Evolutionary conservation across 2,329 filamentous ascomycete species (phyloP).

Genomic region (Colletotrichum tanaceti): DNA sequence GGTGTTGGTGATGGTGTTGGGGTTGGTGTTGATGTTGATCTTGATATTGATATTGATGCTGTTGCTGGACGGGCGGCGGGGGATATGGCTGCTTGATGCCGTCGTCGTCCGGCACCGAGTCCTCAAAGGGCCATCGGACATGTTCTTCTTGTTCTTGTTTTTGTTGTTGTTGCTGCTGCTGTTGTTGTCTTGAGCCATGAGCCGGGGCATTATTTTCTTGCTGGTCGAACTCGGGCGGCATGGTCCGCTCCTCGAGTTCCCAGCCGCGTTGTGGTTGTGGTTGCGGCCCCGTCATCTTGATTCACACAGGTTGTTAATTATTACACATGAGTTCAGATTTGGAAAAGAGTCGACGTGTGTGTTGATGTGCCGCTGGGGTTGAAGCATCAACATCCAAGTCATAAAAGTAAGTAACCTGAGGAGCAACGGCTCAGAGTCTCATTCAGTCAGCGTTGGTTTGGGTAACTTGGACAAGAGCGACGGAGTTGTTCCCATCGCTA

Average conservation of each 20-base stretch:
- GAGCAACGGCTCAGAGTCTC: no score
- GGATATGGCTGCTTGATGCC: conserved; percentile 10
- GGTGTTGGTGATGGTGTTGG: no score
- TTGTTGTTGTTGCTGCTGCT: no score
- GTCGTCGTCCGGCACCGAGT: background rate
- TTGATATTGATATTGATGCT: no score
- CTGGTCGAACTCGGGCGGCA: background rate
- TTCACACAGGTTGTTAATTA: no score
- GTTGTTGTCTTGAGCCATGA: no score
- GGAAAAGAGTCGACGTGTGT: background rate
- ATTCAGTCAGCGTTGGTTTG: background rate
- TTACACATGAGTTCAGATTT: background rate
- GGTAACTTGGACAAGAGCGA: conserved; percentile 7
- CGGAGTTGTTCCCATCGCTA: background rate
- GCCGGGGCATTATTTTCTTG: no score
- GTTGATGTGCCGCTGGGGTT: no score
- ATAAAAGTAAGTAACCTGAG: background rate
- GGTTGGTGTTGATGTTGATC: no score
- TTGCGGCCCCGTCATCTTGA: conserved; percentile 5
- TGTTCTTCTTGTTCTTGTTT: no score
- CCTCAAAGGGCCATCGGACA: conserved; percentile 26
- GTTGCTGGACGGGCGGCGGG: background rate
- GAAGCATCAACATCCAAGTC: background rate
- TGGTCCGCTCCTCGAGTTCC: conserved; percentile 26
- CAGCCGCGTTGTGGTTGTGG: conserved; percentile 18